phyloP scores from a whole-genome alignment of 495 filamentous ascomycete genomes.

The Aeminium ludgeri region DNA sequence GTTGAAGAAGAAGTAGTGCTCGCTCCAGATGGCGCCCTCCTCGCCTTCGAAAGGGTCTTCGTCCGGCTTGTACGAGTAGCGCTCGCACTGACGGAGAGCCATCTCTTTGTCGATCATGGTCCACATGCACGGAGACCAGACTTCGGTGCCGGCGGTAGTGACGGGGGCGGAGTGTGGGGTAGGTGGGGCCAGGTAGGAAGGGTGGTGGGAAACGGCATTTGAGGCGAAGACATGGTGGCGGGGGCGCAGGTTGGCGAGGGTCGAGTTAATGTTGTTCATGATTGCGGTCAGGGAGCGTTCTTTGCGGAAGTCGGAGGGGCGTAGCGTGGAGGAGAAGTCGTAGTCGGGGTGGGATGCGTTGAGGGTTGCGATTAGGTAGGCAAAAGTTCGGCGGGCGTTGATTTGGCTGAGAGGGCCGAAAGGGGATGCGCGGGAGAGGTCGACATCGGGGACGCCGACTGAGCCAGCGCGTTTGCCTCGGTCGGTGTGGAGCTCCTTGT shows the following conservation, averaged over 20 bases:
- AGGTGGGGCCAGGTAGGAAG: constrained; percentile 14
- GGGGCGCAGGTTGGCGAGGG: constrained; percentile 67
- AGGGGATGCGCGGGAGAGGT: constrained; percentile 67
- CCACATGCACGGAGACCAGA: constrained; percentile 83
- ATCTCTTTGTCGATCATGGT: constrained; percentile 80
- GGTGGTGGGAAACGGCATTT: neutral
- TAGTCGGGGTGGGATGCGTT: constrained; percentile 96
- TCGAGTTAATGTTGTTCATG: constrained; percentile 72
- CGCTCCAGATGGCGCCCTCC: constrained; percentile 85
- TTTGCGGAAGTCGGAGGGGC: constrained; percentile 71
- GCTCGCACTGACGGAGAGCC: constrained; percentile 63
- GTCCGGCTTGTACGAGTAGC: constrained; percentile 71
- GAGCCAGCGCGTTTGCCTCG: constrained; percentile 8
- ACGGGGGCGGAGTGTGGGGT: constrained; percentile 13
- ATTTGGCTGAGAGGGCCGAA: constrained; percentile 79
- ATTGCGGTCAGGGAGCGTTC: constrained; percentile 58
- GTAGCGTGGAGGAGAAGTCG: constrained; percentile 81
- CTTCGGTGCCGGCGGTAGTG: constrained; percentile 24
- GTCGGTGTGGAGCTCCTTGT: neutral
- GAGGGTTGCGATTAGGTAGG: constrained; percentile 92
- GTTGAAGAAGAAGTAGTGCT: constrained; percentile 97
- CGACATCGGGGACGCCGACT: constrained; percentile 30
- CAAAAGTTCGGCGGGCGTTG: constrained; percentile 77
- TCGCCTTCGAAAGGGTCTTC: constrained; percentile 74
- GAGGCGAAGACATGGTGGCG: too few relatives aligned